A percentile compares a stretch with the other conserved stretches of the same genome.
phyloP scores from a whole-genome alignment of 768 basidiomycete species.

The Tylopilus sp. region DNA sequence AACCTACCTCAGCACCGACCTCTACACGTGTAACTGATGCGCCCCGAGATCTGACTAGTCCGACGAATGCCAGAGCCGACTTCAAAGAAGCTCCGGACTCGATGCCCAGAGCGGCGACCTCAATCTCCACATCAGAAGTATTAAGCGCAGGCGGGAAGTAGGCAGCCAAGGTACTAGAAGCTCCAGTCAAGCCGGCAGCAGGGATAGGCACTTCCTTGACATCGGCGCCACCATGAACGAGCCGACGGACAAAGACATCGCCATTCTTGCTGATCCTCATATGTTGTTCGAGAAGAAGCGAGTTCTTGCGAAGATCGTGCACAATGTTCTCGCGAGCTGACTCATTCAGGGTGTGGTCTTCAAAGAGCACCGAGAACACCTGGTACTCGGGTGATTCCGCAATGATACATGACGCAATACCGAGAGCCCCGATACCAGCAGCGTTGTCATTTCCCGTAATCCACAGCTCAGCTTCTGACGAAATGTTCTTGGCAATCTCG shows the following conservation, averaged over 20 bases:
- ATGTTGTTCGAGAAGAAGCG: slow-evolving; percentile 27
- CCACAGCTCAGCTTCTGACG: slow-evolving; percentile 27
- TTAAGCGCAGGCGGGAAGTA: slow-evolving; percentile 18
- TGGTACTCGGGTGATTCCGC: slow-evolving; percentile 30
- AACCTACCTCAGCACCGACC: slow-evolving; percentile 8
- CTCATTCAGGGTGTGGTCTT: slow-evolving; percentile 25
- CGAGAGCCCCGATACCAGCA: slow-evolving; percentile 29
- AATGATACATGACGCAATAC: slow-evolving; percentile 26
- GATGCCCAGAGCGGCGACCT: slow-evolving; percentile 14
- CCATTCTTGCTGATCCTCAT: slow-evolving; percentile 28
- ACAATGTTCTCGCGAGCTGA: slow-evolving; percentile 22
- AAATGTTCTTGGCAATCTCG: slow-evolving; percentile 24
- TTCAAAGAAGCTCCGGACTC: slow-evolving; percentile 2
- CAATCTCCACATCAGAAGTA: slow-evolving; percentile 19
- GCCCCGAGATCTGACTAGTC: slow-evolving; percentile 18
- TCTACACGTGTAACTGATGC: slow-evolving; percentile 1
- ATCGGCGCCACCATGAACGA: slow-evolving; percentile 25
- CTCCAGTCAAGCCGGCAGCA: slow-evolving; percentile 12
- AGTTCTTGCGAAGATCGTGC: slow-evolving; percentile 25
- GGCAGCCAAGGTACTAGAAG: slow-evolving; percentile 14
- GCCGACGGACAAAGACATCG: slow-evolving; percentile 26
- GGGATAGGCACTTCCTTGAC: slow-evolving; percentile 14
- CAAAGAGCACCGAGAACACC: slow-evolving; percentile 28
- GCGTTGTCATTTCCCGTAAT: slow-evolving; percentile 30
- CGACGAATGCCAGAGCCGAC: slow-evolving; percentile 18